A percentile compares a stretch with the other conserved stretches of the same genome.
These are phyloP conservation scores for Acanthamoeba polyphaga DNA, from an alignment of 208 protist species.

Conservation along the genomic window DNA sequence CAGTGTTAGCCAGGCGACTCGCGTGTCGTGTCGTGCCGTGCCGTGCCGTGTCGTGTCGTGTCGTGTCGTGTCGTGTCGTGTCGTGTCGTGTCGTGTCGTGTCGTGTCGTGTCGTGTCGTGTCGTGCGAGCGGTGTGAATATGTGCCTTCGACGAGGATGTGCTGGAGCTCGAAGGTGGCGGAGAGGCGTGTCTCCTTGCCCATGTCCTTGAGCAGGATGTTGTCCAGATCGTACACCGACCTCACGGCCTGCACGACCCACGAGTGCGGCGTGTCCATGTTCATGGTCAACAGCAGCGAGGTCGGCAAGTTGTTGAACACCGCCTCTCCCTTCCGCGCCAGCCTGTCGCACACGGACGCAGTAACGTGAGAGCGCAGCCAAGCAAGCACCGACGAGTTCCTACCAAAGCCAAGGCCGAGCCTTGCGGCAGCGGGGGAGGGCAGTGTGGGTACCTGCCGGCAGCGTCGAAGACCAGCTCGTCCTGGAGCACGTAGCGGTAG, in stretches of 20 bases:
- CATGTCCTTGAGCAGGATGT: conserved; percentile 94
- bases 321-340: conserved; percentile 86
- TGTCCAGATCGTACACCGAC: conserved; percentile 96
- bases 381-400: too few species aligned
- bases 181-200: conserved; percentile 83
- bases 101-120: neutral
- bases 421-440: neutral
- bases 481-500: conserved; percentile 93
- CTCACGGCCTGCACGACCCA: conserved; percentile 93
- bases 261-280: conserved; percentile 93
- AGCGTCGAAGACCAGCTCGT: conserved; percentile 90
- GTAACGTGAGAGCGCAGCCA: neutral
- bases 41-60: too few species aligned
- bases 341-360: conserved; percentile 86
- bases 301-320: conserved; percentile 81
- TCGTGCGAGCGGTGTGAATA: too few species aligned
- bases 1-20: conserved; percentile 9
- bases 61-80: too few species aligned
- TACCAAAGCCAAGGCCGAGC: neutral
- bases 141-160: conserved; percentile 92
- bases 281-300: conserved; percentile 88
- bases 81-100: neutral
- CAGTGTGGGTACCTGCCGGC: conserved; percentile 66
- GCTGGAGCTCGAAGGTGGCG: conserved; percentile 93
- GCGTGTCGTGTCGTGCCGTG: too few species aligned